Base-by-base conservation (phyloP, 306 rosid species). In the Medicago truncatula region DNA sequence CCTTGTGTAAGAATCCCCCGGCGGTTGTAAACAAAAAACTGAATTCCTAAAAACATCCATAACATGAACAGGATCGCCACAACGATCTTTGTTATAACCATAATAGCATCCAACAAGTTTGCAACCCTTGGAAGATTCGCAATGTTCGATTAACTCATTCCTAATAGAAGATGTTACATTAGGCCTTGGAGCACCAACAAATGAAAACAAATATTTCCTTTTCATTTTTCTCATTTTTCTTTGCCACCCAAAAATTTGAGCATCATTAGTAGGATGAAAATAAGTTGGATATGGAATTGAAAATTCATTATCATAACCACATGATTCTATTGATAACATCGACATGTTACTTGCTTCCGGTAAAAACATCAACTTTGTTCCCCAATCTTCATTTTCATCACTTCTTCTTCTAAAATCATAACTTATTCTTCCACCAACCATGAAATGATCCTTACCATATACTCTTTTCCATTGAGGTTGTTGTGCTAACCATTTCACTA, bases 391-490 rank as follows among this genome's bases (percentile, higher is more conserved):
- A 5, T 87, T 67, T 5, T 73, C 12, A 0, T 84, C 88, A 8
- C 82, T 40, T 61, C 0, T 31, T 74, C 95, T 85, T 20, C 87
- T 82, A 31, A 80, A 87, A 79, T 89, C 95, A 78, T 67, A 86
- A 47, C 83, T 63, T 54, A 83, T 64, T 41, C 95, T 89, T n/a
- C 92, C 90, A 65, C 81, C 82, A 74, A 87, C 67, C 7, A 89
- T 11, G 79, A 87, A 89, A 72, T 87, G 95, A 62, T 89, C 95
- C 12, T 81, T 86, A 9, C 92, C 95, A 81, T 75, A 66, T 87
- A 84, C 82, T 78, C 50, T 80, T 49, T 74, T 80, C 95, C 92
- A 87, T 68, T 89, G 87, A 0, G 82, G 83, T 15, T 52, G 76
- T 12, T 70, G 12, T 11, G 73, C 16, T 8, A 89, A 83, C 86